Conservation (phyloP, 495 filamentous ascomycete genomes). For the Penicillium soppii region DNA sequence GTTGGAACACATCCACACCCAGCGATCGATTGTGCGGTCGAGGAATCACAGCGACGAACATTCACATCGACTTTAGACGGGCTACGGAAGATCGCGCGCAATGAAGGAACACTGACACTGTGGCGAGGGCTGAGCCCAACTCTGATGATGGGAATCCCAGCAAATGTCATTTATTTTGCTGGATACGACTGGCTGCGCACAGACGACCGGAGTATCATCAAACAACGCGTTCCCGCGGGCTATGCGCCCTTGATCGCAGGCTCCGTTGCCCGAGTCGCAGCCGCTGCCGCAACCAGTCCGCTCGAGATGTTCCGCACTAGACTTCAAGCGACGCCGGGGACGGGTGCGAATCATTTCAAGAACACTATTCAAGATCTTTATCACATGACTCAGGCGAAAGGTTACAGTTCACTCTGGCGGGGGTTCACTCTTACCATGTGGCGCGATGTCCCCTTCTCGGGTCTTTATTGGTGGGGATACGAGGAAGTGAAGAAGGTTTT, state of each 20-base stretch:
- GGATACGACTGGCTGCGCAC: slow-evolving; percentile 94
- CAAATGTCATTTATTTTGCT: slow-evolving; percentile 97
- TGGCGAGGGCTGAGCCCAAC: slow-evolving; percentile 95
- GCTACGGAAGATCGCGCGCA: slow-evolving; percentile 90
- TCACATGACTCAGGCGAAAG: slow-evolving; percentile 74
- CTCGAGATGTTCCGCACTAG: slow-evolving; percentile 95
- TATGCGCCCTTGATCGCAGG: slow-evolving; percentile 83
- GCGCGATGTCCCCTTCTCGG: slow-evolving; percentile 96
- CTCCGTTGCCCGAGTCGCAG: slow-evolving; percentile 69
- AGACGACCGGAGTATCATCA: slow-evolving; percentile 66
- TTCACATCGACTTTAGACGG: slow-evolving; percentile 92
- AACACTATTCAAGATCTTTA: slow-evolving; percentile 71
- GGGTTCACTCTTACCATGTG: slow-evolving; percentile 90
- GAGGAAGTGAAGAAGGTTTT: slow-evolving; percentile 71
- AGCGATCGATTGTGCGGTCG: slow-evolving; percentile 74
- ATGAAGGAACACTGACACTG: slow-evolving; percentile 82
- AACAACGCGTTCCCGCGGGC: slow-evolving; percentile 53
- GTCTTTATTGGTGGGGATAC: slow-evolving; percentile 97
- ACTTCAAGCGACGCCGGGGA: slow-evolving; percentile 70
- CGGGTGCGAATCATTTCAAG: slow-evolving; percentile 61
- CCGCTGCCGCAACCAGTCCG: slow-evolving; percentile 80
- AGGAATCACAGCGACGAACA: slow-evolving; percentile 77
- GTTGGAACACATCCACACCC: slow-evolving; percentile 31
- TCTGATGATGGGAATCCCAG: slow-evolving; percentile 88
- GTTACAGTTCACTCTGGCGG: slow-evolving; percentile 86